A percentile compares a stretch with the other conserved stretches of the same genome.
Evolutionary conservation across 129 eudicot species (phyloP).

Genomic region (Dittrichia graveolens): DNA sequence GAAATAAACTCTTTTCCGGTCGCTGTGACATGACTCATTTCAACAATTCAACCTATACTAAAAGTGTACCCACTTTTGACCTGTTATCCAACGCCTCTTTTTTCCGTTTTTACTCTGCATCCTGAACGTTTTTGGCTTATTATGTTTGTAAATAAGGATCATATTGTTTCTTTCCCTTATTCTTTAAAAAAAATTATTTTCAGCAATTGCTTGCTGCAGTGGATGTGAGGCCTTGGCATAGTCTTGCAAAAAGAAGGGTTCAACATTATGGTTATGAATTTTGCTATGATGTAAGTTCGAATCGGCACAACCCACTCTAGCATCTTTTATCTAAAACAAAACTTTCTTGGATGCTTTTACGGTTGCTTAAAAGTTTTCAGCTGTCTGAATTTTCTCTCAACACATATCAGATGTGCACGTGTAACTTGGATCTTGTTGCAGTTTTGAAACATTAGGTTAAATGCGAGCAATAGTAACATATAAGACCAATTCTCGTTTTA

Average conservation of each 20-base stretch:
- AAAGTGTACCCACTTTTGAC: too few relatives aligned
- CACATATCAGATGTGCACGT: neutral
- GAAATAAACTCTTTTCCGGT: neutral
- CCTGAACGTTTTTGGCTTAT: slow-evolving; percentile 13
- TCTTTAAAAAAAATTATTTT: slow-evolving; percentile 2
- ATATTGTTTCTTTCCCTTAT: slow-evolving; percentile 1
- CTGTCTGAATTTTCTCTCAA: slow-evolving; percentile 1
- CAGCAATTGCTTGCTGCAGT: slow-evolving; percentile 94
- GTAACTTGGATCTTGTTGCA: neutral
- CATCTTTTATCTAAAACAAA: neutral
- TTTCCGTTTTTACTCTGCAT: neutral
- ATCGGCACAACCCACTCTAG: neutral
- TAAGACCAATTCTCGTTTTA: neutral
- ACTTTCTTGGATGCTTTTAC: slow-evolving; percentile 6
- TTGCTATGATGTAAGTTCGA: slow-evolving; percentile 66
- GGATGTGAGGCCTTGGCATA: slow-evolving; percentile 81
- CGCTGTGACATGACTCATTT: neutral
- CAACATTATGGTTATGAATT: slow-evolving; percentile 97
- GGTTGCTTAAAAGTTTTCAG: neutral
- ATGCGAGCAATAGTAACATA: slow-evolving; percentile 9
- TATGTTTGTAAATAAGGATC: neutral
- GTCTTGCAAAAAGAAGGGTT: slow-evolving; percentile 96
- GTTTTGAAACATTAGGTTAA: neutral
- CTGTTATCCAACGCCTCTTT: neutral
- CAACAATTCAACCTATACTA: neutral